A percentile compares a stretch with the other conserved stretches of the same genome.
Conservation (phyloP, 352 stramenopile species). For the Hyaloperonospora brassicae region DNA sequence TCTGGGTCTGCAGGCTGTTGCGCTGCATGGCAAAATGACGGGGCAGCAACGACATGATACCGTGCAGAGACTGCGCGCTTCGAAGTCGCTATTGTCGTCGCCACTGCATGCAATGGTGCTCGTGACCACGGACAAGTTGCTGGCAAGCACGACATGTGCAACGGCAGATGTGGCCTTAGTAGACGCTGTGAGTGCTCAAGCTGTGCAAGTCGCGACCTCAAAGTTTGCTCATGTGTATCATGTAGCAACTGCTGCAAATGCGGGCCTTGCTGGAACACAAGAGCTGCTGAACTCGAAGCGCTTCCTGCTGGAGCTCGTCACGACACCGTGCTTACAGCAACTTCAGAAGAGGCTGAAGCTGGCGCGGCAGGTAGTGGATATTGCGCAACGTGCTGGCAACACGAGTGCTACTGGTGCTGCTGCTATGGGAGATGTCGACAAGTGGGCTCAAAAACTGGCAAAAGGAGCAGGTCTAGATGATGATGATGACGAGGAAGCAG, state of each 20-base stretch:
- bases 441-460: conserved; percentile 53
- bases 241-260: conserved; percentile 8
- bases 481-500: conserved; percentile 35
- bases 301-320: conserved; percentile 28
- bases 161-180: conserved; percentile 38
- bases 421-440: conserved; percentile 31
- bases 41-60: conserved; percentile 41
- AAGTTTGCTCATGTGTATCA: conserved; percentile 39
- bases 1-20: conserved; percentile 49
- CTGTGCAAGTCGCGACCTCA: conserved; percentile 12
- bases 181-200: conserved; percentile 9
- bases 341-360: conserved; percentile 46
- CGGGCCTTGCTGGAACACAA: neutral
- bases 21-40: conserved; percentile 68
- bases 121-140: conserved; percentile 56
- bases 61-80: conserved; percentile 35
- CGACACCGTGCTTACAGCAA: conserved; percentile 30
- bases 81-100: neutral
- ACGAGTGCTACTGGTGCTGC: conserved; percentile 3
- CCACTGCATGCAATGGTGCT: conserved; percentile 33
- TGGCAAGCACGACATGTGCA: conserved; percentile 20
- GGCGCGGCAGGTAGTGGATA: conserved; percentile 46
- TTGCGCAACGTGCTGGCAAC: conserved; percentile 34
- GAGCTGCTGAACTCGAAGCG: conserved; percentile 6
- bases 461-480: conserved; percentile 44